Evolutionary conservation across 805 yeast species (phyloP).

Genomic region (Candida quercuum): DNA sequence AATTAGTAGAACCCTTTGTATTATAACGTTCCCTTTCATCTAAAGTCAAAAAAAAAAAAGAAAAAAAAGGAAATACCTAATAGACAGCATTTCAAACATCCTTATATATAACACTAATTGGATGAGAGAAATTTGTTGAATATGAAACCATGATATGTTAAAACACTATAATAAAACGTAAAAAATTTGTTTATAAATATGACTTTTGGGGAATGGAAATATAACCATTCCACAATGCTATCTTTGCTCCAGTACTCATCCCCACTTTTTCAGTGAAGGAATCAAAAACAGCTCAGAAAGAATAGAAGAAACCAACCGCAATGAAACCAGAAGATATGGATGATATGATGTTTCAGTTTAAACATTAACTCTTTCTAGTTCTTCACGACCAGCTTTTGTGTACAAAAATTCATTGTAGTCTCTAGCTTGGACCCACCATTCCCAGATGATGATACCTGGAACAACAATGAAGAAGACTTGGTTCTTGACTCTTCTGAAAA

Average conservation of each 20-base stretch:
- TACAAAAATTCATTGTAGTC: slow-evolving; percentile 90
- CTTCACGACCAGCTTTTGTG: slow-evolving; percentile 97
- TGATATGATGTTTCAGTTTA: too few relatives aligned
- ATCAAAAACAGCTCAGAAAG: not conserved
- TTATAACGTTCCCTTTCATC: too few relatives aligned
- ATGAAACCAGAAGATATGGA: not conserved
- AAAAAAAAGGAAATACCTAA: too few relatives aligned
- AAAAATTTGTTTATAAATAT: not conserved
- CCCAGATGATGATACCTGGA: slow-evolving; percentile 80
- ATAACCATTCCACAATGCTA: not conserved
- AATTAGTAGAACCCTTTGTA: too few relatives aligned
- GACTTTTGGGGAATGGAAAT: not conserved
- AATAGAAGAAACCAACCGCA: not conserved
- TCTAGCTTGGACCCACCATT: slow-evolving; percentile 81
- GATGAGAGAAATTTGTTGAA: too few relatives aligned
- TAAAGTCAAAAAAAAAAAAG: too few relatives aligned
- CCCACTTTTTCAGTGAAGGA: not conserved
- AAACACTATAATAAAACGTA: not conserved
- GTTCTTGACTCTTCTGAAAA: slow-evolving; percentile 86
- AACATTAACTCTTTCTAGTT: slow-evolving; percentile 61
- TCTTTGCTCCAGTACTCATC: not conserved
- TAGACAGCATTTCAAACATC: too few relatives aligned
- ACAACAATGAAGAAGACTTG: slow-evolving; percentile 73
- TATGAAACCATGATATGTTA: not conserved
- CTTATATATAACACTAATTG: not conserved